A percentile compares a stretch with the other conserved stretches of the same genome.
These are phyloP conservation scores for Cyclotella choctawhatcheeana DNA, from an alignment of 108 stramenopile species.

Conservation along the genomic window DNA sequence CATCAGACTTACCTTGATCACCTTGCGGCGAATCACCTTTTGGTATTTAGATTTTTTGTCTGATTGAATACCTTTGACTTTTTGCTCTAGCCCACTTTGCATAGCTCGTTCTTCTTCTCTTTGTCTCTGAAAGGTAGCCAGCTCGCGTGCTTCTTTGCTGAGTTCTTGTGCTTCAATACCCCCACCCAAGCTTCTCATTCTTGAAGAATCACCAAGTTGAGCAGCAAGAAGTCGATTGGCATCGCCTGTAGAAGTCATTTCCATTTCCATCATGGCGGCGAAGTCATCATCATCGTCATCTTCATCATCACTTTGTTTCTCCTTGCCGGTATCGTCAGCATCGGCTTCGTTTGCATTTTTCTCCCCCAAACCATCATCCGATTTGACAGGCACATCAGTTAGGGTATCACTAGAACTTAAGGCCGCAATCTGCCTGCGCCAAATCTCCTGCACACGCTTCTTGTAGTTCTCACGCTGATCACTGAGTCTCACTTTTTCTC, in stretches of 20 bases:
- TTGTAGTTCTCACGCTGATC: slow-evolving; percentile 87
- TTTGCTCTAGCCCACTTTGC: slow-evolving; percentile 58
- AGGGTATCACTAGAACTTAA: slow-evolving; percentile 42
- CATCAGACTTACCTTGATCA: slow-evolving; percentile 57
- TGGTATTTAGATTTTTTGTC: slow-evolving; percentile 29
- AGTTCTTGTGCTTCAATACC: slow-evolving; percentile 50
- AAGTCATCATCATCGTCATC: slow-evolving; percentile 69
- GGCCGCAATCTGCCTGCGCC: slow-evolving; percentile 82
- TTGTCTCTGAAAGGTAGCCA: slow-evolving; percentile 76
- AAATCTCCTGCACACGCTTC: slow-evolving; percentile 88
- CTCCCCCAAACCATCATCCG: slow-evolving; percentile 26
- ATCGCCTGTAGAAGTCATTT: slow-evolving; percentile 71
- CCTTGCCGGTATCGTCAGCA: slow-evolving; percentile 44
- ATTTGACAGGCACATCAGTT: slow-evolving; percentile 24
- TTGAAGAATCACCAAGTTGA: slow-evolving; percentile 50
- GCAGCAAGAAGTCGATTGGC: slow-evolving; percentile 74
- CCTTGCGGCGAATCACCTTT: slow-evolving; percentile 75
- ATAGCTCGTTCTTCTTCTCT: slow-evolving; percentile 75
- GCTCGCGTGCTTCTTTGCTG: slow-evolving; percentile 79
- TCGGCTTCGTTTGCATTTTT: slow-evolving; percentile 41
- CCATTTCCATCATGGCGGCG: slow-evolving; percentile 71
- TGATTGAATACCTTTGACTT: slow-evolving; percentile 1
- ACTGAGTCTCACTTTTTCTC: slow-evolving; percentile 85
- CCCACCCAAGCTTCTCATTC: slow-evolving; percentile 23
- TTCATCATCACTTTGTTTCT: slow-evolving; percentile 36